Base-by-base conservation (phyloP, 2,329 filamentous ascomycete genomes). In the Aspergillus candidus region DNA sequence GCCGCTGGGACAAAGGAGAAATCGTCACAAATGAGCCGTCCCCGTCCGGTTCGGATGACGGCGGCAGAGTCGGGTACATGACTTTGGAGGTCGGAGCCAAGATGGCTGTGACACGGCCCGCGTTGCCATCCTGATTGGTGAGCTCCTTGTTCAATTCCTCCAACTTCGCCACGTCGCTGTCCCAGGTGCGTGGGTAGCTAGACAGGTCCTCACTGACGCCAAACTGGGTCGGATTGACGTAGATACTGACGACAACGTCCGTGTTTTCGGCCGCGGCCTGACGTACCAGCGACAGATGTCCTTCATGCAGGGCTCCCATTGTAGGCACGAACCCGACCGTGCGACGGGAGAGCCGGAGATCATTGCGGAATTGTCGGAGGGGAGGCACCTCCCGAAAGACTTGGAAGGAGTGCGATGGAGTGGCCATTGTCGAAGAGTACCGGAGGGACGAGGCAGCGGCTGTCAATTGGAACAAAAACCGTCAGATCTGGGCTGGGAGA, bases 221-320 rank as follows among this genome's bases (percentile, higher is more conserved):
- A 63, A 98, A 98, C 68, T 98, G 93, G 1, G 93, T 93, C 4
- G 93, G 93, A 67, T 98, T 98, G 60, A 98, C 86, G 66, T 91
- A 98, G 55, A 97, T 84, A 62, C 85, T 89, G 44, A 98, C 86
- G 49, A 96, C 83, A 44, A 97, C 86, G 56, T 89, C 79, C 53
- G 86, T 84, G 69, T 89, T 93, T 58, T 94, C 88, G 38, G 76
- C 73, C 1, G 90, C 90, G 3, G 93, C 93, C 55, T 83, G 79
- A 47, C 88, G 85, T 58, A 95, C 85, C 15, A 98, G 78, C 3
- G 86, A 86, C 40, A 95, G 70, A 69, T 98, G 93, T 33, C 93
- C 93, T 43, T 82, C 79, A 67, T 98, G 93, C n/a, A 98, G 77
- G 39, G 93, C 93, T 50, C 93, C 93, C 93, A 98, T 97, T 29